Conservation (phyloP, 805 yeast genomes). For the Sugiyamaella chiloensis region DNA sequence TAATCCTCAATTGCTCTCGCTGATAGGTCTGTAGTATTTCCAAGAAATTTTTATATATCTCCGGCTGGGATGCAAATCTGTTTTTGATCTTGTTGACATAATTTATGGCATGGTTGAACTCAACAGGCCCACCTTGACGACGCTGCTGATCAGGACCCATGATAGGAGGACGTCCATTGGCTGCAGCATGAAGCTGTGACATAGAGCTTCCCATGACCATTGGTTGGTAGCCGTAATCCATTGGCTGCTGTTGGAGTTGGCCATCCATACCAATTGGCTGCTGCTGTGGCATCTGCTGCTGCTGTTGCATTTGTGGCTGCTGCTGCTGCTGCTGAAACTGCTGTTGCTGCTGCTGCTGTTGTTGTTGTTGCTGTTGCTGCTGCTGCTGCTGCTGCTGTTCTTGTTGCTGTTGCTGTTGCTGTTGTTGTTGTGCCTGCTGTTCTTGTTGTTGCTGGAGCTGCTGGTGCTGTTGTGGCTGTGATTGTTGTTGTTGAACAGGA, state of each 20-base stretch:
- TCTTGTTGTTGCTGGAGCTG: conserved; percentile 28
- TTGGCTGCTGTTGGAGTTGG: conserved; percentile 16
- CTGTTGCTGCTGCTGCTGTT: too few relatives aligned
- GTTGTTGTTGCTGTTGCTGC: too few relatives aligned
- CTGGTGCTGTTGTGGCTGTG: conserved; percentile 24
- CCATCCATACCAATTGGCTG: conserved; percentile 16
- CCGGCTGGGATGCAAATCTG: conserved; percentile 90
- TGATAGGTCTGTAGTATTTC: conserved; percentile 96
- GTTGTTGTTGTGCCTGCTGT: conserved; percentile 22
- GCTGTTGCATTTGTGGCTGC: too few relatives aligned
- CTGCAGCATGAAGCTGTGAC: conserved; percentile 41
- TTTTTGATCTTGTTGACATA: conserved; percentile 96
- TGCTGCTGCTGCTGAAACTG: too few relatives aligned
- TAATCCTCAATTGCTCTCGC: conserved; percentile 90
- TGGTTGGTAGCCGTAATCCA: conserved; percentile 1
- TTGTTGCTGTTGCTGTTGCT: conserved; percentile 22
- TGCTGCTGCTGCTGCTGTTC: conserved; percentile 21
- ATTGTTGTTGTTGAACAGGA: conserved; percentile 2
- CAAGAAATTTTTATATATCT: conserved; percentile 88
- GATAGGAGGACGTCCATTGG: conserved; percentile 29
- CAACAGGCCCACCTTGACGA: conserved; percentile 62
- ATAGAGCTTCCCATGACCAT: conserved; percentile 24
- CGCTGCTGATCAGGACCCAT: conserved; percentile 22
- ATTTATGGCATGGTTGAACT: conserved; percentile 94
- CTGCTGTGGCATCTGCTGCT: too few relatives aligned